Evolutionary conservation across 2,329 filamentous ascomycete species (phyloP), one percentile per base, ranked within the genome.

Genomic region (Pezicula radicicola): DNA sequence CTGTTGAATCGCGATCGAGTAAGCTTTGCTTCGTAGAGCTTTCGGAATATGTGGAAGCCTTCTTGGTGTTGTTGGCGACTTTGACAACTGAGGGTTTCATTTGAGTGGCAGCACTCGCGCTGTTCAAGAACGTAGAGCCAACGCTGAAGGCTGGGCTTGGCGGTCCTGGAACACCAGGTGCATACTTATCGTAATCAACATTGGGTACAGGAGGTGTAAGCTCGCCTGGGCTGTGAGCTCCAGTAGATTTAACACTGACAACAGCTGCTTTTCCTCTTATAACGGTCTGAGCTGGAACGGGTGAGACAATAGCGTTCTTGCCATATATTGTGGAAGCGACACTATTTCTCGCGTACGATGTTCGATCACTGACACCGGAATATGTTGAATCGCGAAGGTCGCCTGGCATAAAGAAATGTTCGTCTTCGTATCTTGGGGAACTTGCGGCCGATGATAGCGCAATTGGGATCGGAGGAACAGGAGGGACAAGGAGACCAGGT

Each of bases 271-370:
- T 95, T 58, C 88, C 89, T 55, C 91, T 84, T 66, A 93, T 88
- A 53, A 90, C 88, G 48, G 91, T 94, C 64, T 94, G 91, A 1
- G 91, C 91, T 1, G 92, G 87, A 51, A 87, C 74, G 2, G 76
- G 88, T 66, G 78, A 91, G 61, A 96, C 83, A 48, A 96, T 84
- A 15, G 90, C 91, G 64, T 95, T 91, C 73, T 92, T 93, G 59
- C 91, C 89, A 67, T 97, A 97, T 49, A 96, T 91, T 18, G 93
- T 97, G 1, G 92, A 96, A 3, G 91, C 92, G 57, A 97, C 88
- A 65, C 89, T 92, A 46, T 81, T 85, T 51, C 84, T 79, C 36
- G 81, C 83, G 54, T 78, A 83, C 1, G 83, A 87, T 0, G 80
- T 83, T 51, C 82, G 76, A 64, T 85, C 83, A 30, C 76, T 79